phyloP scores from a whole-genome alignment of 2,329 filamentous ascomycete genomes.

The Claviceps humidiphila region DNA sequence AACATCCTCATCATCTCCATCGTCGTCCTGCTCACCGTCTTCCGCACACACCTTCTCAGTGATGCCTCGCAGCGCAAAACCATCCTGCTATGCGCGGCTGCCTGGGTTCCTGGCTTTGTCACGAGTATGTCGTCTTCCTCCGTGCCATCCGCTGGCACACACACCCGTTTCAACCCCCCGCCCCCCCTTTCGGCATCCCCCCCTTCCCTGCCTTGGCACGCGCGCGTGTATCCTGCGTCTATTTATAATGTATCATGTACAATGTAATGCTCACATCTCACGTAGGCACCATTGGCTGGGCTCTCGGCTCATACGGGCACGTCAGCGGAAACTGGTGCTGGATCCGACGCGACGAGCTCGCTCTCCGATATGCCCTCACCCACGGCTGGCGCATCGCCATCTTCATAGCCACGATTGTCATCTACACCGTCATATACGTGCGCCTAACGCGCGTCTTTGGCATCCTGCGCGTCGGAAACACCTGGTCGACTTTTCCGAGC shows the following conservation, averaged over 20 bases:
- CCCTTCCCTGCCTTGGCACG: too few species aligned
- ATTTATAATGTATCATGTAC: too few species aligned
- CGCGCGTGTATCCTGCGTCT: too few species aligned
- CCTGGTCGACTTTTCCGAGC: background rate
- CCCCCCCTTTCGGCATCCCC: too few species aligned
- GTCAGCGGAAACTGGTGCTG: conserved; percentile 33
- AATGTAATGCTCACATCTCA: too few species aligned
- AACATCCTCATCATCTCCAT: conserved; percentile 31
- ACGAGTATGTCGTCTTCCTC: conserved; percentile 14
- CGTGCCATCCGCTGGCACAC: too few species aligned
- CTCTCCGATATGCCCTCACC: conserved; percentile 26
- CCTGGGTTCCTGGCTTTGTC: conserved; percentile 27
- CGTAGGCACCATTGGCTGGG: conserved; percentile 3
- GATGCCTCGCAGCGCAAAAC: conserved; percentile 16
- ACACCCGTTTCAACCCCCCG: too few species aligned
- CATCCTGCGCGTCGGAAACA: background rate
- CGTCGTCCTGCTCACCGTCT: conserved; percentile 27
- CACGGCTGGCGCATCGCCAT: conserved; percentile 30
- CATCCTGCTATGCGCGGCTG: conserved; percentile 20
- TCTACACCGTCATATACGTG: conserved; percentile 26
- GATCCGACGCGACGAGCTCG: conserved; percentile 21
- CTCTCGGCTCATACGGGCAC: conserved; percentile 14
- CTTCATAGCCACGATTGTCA: conserved; percentile 22
- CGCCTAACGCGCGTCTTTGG: conserved; percentile 7
- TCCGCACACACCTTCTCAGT: conserved; percentile 20